These are phyloP conservation scores for Ceratonia siliqua DNA, from an alignment of 306 rosid species.

Conservation along the genomic window DNA sequence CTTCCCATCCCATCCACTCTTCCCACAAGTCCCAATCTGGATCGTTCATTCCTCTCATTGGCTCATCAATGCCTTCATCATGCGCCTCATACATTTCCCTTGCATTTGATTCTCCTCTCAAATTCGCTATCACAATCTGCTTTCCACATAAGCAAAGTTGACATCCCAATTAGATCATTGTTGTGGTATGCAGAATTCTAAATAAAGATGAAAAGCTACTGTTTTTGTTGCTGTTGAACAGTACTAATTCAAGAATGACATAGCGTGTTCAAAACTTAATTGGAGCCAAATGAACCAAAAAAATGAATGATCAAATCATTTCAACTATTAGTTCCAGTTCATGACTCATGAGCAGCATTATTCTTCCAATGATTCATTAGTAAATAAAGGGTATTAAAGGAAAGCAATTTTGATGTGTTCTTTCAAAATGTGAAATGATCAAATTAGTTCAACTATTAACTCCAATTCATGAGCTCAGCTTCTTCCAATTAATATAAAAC, in stretches of 20 bases:
- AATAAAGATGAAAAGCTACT: no score
- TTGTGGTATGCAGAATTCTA: no score
- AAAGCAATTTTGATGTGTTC: not conserved
- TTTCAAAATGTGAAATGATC: not conserved
- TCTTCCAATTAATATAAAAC: not conserved
- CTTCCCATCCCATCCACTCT: slow-evolving; percentile 99
- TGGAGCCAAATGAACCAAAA: no score
- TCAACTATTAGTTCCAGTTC: not conserved
- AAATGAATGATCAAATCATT: not conserved
- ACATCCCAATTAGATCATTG: not conserved
- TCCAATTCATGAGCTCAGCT: not conserved
- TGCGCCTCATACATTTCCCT: slow-evolving; percentile 33
- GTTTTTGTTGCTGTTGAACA: no score
- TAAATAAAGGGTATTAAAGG: no score
- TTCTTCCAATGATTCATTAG: not conserved
- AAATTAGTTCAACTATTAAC: no score
- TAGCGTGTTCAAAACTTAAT: no score
- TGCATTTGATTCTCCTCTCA: slow-evolving; percentile 56
- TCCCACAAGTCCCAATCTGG: slow-evolving; percentile 85
- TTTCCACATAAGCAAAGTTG: not conserved
- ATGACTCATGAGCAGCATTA: no score
- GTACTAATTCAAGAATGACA: no score
- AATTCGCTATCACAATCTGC: slow-evolving; percentile 67
- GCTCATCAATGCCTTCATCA: slow-evolving; percentile 48
- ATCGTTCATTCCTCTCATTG: slow-evolving; percentile 64